These are phyloP conservation scores for Herpetospermum pedunculosum DNA, from an alignment of 306 rosid genomes.

Conservation along the genomic window DNA sequence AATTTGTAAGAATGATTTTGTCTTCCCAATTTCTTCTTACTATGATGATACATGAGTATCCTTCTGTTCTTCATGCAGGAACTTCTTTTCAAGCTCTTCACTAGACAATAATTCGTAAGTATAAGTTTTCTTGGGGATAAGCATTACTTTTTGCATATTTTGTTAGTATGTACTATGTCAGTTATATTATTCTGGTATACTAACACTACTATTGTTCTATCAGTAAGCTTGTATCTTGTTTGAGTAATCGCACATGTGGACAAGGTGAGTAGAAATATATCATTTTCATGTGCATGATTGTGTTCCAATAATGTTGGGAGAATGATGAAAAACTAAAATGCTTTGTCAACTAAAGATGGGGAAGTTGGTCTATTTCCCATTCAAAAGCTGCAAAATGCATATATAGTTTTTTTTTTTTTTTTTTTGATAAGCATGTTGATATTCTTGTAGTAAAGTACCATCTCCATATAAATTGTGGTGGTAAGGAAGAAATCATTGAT, in stretches of 20 bases:
- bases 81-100: constrained; percentile 38
- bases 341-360: not conserved
- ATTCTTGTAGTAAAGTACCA: constrained; percentile 23
- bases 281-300: not conserved
- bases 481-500: constrained; percentile 7
- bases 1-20: not conserved
- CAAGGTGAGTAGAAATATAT: not conserved
- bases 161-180: not conserved
- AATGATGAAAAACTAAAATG: not conserved
- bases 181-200: not conserved
- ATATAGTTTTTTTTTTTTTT: not conserved
- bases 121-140: not conserved
- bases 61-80: constrained; percentile 17
- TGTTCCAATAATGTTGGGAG: not conserved
- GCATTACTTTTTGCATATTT: not conserved
- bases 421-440: not conserved
- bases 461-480: constrained; percentile 56
- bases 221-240: constrained; percentile 34
- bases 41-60: not conserved
- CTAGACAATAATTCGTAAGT: constrained; percentile 34
- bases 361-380: not conserved
- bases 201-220: not conserved
- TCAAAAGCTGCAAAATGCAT: not conserved
- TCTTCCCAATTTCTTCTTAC: constrained; percentile 5
- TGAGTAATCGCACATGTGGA: not conserved